These are phyloP conservation scores for Whalleya microplaca DNA, from an alignment of 2,329 filamentous ascomycete genomes.

Conservation along the genomic window DNA sequence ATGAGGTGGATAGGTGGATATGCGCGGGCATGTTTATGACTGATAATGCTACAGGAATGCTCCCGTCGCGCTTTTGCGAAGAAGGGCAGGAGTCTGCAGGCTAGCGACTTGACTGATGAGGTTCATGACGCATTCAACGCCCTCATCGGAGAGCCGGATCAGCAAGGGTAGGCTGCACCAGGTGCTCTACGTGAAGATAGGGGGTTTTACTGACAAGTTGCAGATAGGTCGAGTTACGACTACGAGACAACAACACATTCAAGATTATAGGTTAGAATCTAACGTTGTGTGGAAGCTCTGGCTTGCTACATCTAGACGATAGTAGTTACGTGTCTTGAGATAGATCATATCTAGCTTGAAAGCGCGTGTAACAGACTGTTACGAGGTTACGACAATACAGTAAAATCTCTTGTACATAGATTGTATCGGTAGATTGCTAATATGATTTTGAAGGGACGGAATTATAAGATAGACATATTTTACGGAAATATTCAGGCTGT, in stretches of 20 bases:
- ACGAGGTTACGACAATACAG: background rate
- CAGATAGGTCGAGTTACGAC: constrained; percentile 14
- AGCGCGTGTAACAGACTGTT: background rate
- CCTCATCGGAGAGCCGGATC: constrained; percentile 71
- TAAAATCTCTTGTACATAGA: background rate
- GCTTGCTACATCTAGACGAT: background rate
- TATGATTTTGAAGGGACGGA: too few relatives aligned
- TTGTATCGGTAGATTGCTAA: background rate
- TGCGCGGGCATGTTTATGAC: background rate
- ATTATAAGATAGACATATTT: too few relatives aligned
- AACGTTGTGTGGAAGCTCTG: too few relatives aligned
- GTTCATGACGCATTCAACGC: constrained; percentile 81
- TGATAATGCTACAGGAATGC: constrained; percentile 61
- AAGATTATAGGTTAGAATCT: constrained; percentile 9
- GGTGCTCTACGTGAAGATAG: background rate
- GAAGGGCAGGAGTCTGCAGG: constrained; percentile 86
- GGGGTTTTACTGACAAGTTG: constrained; percentile 21
- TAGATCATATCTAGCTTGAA: background rate
- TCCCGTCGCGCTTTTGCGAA: constrained; percentile 85
- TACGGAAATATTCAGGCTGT: too few relatives aligned
- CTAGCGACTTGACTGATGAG: constrained; percentile 89
- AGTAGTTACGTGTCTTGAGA: background rate
- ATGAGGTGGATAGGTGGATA: too few relatives aligned
- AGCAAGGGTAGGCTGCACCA: constrained; percentile 16
- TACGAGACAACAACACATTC: constrained; percentile 1